Base-by-base conservation (phyloP, 208 protist species). In the Trypanosomatidae sp. region DNA sequence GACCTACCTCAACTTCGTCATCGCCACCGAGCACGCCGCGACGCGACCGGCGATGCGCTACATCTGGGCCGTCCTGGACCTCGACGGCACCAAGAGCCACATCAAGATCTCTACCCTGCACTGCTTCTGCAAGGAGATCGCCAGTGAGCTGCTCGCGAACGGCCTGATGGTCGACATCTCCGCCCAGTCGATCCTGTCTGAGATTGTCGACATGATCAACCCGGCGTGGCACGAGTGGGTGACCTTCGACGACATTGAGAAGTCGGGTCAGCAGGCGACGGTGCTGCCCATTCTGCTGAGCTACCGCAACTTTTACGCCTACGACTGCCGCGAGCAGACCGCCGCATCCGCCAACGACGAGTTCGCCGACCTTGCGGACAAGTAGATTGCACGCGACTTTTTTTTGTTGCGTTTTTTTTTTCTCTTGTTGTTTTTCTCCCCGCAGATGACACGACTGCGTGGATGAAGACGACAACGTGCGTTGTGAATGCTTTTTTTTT, bases 201-300 rank as follows among this genome's bases (percentile, higher is more conserved):
- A 97, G 66, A 84, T 97, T 41, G 87, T 97, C 13, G 93, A 97
- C 77, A 97, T 97, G 93, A 94, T 95, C 62, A 97, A 97, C 66
- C 93, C 93, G 0, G 84, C 80, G 15, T 93, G 85, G 86, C 89
- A 93, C 60, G 91, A 95, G 69, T 90, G 83, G 77, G 82, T 97
- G 22, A 92, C 89, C 12, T 73, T 95, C 13, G 81, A 91, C 4
- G 93, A 97, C 74, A 83, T 97, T 50, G 78, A 90, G 62, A 70
- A 74, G 30, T 95, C 86, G 17, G 91, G 90, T 0, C 93, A 97
- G 74, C 89, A 94, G 79, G 86, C 83, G 0, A 95, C 87, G 0
- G 84, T 97, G 2, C 82, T 97, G 4, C 89, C 91, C 22, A 91
- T 97, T 60, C 77, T 97, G 13, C 70, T 97, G 47, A 95, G 90